phyloP scores from a whole-genome alignment of 495 filamentous ascomycete species.

The Penicillium odoratum region DNA sequence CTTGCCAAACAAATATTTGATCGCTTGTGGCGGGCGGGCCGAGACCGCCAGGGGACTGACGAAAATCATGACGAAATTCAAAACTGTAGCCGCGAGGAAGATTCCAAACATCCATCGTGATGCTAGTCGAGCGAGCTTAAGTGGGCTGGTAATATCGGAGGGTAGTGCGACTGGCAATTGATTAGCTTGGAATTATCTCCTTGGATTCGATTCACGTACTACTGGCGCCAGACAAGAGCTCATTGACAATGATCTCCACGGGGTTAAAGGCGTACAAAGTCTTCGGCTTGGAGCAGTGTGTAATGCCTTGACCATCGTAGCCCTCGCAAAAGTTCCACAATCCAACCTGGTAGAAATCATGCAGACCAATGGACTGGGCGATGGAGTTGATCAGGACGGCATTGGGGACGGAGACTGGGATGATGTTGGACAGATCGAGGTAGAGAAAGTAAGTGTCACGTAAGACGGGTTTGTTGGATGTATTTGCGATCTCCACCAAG shows the following conservation, averaged over 20 bases:
- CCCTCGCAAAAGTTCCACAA: slow-evolving; percentile 91
- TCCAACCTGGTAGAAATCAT: slow-evolving; percentile 93
- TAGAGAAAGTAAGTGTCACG: slow-evolving; percentile 76
- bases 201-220: slow-evolving; percentile 45
- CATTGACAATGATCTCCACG: slow-evolving; percentile 70
- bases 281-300: slow-evolving; percentile 66
- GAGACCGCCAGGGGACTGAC: slow-evolving; percentile 56
- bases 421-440: slow-evolving; percentile 79
- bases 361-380: slow-evolving; percentile 81
- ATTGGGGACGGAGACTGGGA: slow-evolving; percentile 73
- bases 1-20: slow-evolving; percentile 19
- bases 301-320: slow-evolving; percentile 69
- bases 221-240: slow-evolving; percentile 78
- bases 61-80: slow-evolving; percentile 69
- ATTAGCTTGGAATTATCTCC: neutral
- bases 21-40: slow-evolving; percentile 49
- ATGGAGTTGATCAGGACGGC: slow-evolving; percentile 80
- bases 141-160: slow-evolving; percentile 64
- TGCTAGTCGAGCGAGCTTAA: slow-evolving; percentile 73
- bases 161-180: slow-evolving; percentile 69
- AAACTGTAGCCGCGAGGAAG: slow-evolving; percentile 67
- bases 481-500: slow-evolving; percentile 75
- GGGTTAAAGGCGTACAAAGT: slow-evolving; percentile 89
- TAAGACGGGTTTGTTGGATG: slow-evolving; percentile 57
- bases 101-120: slow-evolving; percentile 90